phyloP scores from a whole-genome alignment of 495 filamentous ascomycete genomes.

The Aspergillus sclerotiicarbonarius region DNA sequence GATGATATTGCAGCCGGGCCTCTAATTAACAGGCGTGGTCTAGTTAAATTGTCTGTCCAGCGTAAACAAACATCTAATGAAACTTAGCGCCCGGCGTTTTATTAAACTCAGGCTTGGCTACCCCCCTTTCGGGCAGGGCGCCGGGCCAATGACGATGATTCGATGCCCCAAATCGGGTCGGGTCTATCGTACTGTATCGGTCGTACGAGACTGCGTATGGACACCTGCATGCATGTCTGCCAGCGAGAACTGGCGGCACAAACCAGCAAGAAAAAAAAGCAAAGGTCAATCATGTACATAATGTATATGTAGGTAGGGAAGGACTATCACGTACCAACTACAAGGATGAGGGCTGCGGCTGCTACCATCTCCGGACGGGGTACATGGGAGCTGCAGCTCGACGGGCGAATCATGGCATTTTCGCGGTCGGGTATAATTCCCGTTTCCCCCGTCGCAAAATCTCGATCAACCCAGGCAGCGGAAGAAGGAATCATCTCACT shows the following conservation, averaged over 20 bases:
- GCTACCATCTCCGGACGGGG: constrained; percentile 1
- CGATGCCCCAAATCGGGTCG: background rate
- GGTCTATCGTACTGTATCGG: background rate
- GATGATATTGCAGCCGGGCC: background rate
- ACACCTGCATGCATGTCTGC: too few species aligned
- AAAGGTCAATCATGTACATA: too few species aligned
- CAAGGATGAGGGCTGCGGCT: background rate
- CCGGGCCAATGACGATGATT: background rate
- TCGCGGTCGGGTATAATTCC: background rate
- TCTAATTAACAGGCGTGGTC: background rate
- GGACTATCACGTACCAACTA: background rate
- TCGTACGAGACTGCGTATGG: too few species aligned
- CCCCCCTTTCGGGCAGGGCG: constrained; percentile 3
- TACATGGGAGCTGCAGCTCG: background rate
- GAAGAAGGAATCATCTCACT: background rate
- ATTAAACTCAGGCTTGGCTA: constrained; percentile 22
- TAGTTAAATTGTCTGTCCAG: background rate
- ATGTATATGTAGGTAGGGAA: too few species aligned
- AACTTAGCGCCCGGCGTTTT: constrained; percentile 17
- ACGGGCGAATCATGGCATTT: background rate
- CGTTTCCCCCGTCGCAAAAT: background rate
- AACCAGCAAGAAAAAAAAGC: too few species aligned
- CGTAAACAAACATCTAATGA: constrained; percentile 8
- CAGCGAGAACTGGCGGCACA: too few species aligned
- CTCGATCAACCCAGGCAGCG: background rate